These are phyloP conservation scores for Starmera caribaea DNA, from an alignment of 805 yeast species.

Conservation along the genomic window DNA sequence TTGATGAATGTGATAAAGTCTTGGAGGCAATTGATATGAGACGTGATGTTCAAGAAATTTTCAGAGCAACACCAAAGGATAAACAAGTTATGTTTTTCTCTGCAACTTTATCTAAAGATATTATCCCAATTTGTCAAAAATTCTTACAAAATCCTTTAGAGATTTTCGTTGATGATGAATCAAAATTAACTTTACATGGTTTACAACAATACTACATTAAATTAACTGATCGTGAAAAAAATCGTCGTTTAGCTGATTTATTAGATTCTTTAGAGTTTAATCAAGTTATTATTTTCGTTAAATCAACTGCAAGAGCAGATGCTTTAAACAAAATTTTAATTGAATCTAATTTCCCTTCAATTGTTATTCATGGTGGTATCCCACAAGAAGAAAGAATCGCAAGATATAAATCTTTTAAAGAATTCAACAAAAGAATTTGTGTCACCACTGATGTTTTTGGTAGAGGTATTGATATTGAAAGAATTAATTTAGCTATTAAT, in stretches of 20 bases:
- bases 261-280: conserved; percentile 92
- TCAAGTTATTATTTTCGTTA: conserved; percentile 95
- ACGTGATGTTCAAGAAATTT: conserved; percentile 96
- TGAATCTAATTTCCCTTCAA: conserved; percentile 93
- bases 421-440: conserved; percentile 97
- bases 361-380: conserved; percentile 91
- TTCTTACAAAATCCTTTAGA: conserved; percentile 97
- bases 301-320: conserved; percentile 84
- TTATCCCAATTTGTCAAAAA: conserved; percentile 94
- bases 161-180: conserved; percentile 95
- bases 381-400: conserved; percentile 98
- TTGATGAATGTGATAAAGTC: conserved; percentile 98
- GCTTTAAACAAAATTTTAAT: conserved; percentile 82
- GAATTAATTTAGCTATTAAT: conserved; percentile 96
- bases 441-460: conserved; percentile 98
- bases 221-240: conserved; percentile 84
- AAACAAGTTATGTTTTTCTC: conserved; percentile 99
- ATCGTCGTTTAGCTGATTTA: conserved; percentile 83
- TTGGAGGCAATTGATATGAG: conserved; percentile 90
- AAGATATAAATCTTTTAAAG: conserved; percentile 92
- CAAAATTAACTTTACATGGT: conserved; percentile 95
- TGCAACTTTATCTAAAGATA: conserved; percentile 89
- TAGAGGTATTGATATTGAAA: conserved; percentile 98
- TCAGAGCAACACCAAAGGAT: conserved; percentile 95
- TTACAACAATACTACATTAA: conserved; percentile 93